Evolutionary conservation across 371 early-diverging fungal species (phyloP).

Genomic region (Lichtheimia corymbifera): DNA sequence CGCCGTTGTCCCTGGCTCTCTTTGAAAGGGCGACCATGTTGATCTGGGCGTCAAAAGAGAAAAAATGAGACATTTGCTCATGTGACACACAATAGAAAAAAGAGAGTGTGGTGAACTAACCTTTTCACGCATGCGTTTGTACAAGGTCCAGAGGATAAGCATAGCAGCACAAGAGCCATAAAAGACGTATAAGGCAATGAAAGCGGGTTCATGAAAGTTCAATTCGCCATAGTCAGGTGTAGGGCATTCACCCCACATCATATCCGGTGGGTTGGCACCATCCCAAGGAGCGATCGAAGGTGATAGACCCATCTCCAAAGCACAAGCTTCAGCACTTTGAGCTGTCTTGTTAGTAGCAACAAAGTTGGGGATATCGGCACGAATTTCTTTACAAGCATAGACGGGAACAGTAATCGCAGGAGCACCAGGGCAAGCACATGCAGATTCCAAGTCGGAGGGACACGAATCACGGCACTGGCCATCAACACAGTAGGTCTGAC

Average conservation of each 20-base stretch:
- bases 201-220: slow-evolving; percentile 37
- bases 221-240: slow-evolving; percentile 44
- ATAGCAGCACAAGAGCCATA: slow-evolving; percentile 62
- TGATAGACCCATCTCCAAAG: slow-evolving; percentile 26
- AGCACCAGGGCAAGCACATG: slow-evolving; percentile 45
- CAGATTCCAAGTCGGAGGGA: slow-evolving; percentile 29
- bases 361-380: slow-evolving; percentile 43
- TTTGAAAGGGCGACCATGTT: too few relatives aligned
- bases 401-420: slow-evolving; percentile 21
- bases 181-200: slow-evolving; percentile 53
- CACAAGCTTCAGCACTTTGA: slow-evolving; percentile 32
- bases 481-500: slow-evolving; percentile 50
- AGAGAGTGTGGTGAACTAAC: background rate
- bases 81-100: background rate
- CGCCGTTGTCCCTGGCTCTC: too few relatives aligned
- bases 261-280: slow-evolving; percentile 14
- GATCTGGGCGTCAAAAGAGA: too few relatives aligned
- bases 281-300: slow-evolving; percentile 28
- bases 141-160: slow-evolving; percentile 53
- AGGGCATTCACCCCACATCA: slow-evolving; percentile 60
- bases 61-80: too few relatives aligned
- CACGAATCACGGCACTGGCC: slow-evolving; percentile 47
- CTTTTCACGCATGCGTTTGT: slow-evolving; percentile 53
- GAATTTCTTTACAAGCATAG: slow-evolving; percentile 21
- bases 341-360: slow-evolving; percentile 34